Percentiles rank a stretch among this genome's conserved stretches.
Evolutionary conservation across 2,329 filamentous ascomycete species (phyloP).

Genomic region (Fusarium metavorans): DNA sequence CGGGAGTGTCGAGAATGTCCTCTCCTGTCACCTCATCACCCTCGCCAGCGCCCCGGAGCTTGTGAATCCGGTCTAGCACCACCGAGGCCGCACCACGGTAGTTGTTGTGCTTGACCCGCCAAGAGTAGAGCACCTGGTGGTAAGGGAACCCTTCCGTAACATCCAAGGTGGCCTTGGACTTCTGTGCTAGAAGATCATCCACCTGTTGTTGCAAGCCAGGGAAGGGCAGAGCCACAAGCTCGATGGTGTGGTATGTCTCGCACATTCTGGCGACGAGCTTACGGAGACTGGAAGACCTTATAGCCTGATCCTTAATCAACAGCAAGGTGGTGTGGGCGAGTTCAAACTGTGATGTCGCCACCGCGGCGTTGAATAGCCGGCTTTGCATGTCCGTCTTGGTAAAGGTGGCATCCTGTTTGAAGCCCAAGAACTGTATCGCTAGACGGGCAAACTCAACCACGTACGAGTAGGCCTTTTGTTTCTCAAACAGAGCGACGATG

Average conservation of each 20-base stretch:
- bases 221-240: constrained; percentile 83
- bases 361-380: constrained; percentile 84
- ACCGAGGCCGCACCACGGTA: constrained; percentile 82
- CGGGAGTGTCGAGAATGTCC: constrained; percentile 71
- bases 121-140: constrained; percentile 91
- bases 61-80: constrained; percentile 72
- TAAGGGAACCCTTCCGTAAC: constrained; percentile 79
- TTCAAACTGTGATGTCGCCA: constrained; percentile 83
- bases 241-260: constrained; percentile 72
- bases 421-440: constrained; percentile 72
- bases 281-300: constrained; percentile 79
- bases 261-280: constrained; percentile 78
- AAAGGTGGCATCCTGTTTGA: constrained; percentile 49
- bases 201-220: constrained; percentile 81
- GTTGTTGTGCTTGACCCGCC: constrained; percentile 85
- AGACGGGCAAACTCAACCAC: constrained; percentile 86
- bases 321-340: constrained; percentile 84
- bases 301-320: constrained; percentile 76
- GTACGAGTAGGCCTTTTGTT: constrained; percentile 79
- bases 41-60: constrained; percentile 69
- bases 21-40: constrained; percentile 67
- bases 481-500: constrained; percentile 84
- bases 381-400: constrained; percentile 80
- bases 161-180: constrained; percentile 77
- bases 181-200: constrained; percentile 80